Evolutionary conservation across 176 grass and related monocot species (phyloP), one percentile per base, ranked within the genome.

Genomic region (Eleusine indica): DNA sequence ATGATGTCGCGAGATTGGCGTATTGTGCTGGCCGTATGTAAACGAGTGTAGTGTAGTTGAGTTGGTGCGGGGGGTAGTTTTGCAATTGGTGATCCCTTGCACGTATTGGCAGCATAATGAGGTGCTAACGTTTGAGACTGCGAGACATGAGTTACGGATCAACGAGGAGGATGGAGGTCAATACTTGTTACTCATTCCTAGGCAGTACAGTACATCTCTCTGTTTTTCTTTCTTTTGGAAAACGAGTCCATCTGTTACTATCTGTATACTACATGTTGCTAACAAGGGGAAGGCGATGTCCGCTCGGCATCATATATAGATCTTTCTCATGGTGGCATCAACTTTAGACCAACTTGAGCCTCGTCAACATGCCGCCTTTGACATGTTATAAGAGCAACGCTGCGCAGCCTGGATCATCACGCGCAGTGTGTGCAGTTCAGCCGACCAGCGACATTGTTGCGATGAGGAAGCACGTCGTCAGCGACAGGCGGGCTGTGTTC

Each of bases 391-490:
- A 37, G 5, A 60, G 9, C 2, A 39, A 11, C 53, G 10, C 5
- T 1, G 52, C 53, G 21, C 46, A 11, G 16, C 54, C 22, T 35
- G 5, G n/a, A 12, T 8, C 42, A 32, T 57, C 49, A 25, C 43
- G 25, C 2, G 52, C 8, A 9, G 37, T 41, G 75, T 10, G 19
- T 10, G 25, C 47, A 67, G 47, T 51, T 69, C 74, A 86, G 65
- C 19, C 13, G 47, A 12, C 2, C 65, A 80, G 80, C 0, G 73
- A 61, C 18, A 86, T 16, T 0, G 73, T 60, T 4, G 80, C 52
- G 51, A 74, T 28, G 9, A 90, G 58, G 79, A 86, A 2, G 74
- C 88, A 90, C 29, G 58, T 32, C 21, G 57, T 40, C 57, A 86
- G 40, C 1, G 68, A 78, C 60, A 86, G 32, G 25, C 25, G 25